Base-by-base conservation (phyloP, 495 filamentous ascomycete genomes). In the Aspergillus affinis region DNA sequence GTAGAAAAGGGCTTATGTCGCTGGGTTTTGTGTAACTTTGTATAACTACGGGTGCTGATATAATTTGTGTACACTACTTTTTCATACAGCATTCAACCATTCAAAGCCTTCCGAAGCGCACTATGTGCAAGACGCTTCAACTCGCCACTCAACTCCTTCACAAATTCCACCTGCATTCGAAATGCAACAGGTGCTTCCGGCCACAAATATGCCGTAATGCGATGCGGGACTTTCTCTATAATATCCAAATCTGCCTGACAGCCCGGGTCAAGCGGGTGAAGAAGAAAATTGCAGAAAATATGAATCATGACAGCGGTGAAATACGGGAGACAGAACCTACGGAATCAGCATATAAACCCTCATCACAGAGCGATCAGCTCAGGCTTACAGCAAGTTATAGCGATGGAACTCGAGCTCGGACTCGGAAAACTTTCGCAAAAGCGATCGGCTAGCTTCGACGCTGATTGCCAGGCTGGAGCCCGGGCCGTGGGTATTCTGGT, bases 401-500 rank as follows among this genome's bases (percentile, higher is more conserved):
- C 23, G 18, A 20, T 49, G 48, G 15, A 49, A 20, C 0, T 26
- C 23, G 6, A 20, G 19, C 23, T 20, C 19, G 18, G 48, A 20
- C 48, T 49, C 48, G 1, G 23, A 26, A n/a, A 49, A 36, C 9
- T 32, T 29, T 18, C 20, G 51, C 27, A 55, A 27, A 9, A 46
- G 20, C 7, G 53, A 55, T 3, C 53, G 53, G n/a, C 53, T 55
- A 5, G 73, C 72, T 48, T 73, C 69, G 18, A 76, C 67, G 8
- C 62, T 59, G 1, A 76, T 30, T 0, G 51, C 61, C 12, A 75
- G 46, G 15, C 72, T 75, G 0, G 66, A 69, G 4, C 69, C 65
- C 5, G 36, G 9, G 19, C 49, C 52, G 20, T 30, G 48, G 23
- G 61, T 61, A 54, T 65, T 62, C 19, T 48, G 60, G 26, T 54